Evolutionary conservation across 495 filamentous ascomycete species (phyloP), one percentile per base, ranked within the genome.

Genomic region (Aspergillus funiculosus): DNA sequence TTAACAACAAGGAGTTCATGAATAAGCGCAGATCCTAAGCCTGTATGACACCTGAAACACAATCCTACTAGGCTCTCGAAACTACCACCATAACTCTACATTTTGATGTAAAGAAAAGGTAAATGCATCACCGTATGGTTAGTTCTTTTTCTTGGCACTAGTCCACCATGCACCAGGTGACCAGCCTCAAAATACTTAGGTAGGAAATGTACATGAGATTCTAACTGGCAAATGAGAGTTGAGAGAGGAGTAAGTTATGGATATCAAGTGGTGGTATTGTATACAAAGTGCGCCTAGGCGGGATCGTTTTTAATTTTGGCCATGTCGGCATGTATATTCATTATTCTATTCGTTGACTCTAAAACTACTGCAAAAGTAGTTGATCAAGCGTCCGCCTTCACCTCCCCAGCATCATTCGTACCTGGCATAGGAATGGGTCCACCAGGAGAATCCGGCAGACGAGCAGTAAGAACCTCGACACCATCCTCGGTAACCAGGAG

Each of bases 401-500:
- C 11, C 13, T 35, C 25, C 21, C 42, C 44, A 29, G 47, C 32
- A 36, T 38, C 25, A 7, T 40, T 50, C 21, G 36, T 27, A 37
- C 20, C 39, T 1, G 77, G 88, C 74, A 91, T 86, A 2, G 81
- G 71, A 22, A 94, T 66, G 14, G 86, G 76, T 0, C 92, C 92
- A 31, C 92, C 92, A 0, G 92, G 92, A 4, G 89, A 95, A 59
- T 83, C 78, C 15, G 79, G 72, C 30, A 80, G 64, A 52, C 92
- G 77, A 21, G 91, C 92, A 1, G 92, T 99, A 56, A 99, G 65
- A 28, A 97, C 75, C 70, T 99, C 92, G 10, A 95, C 89, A 1
- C 92, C 92, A 41, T 86, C 83, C 58, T 92, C 90, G 0, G 92
- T 99, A 1, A 97, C 91, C 2, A 99, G 66, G 26, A 95, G 75